Conservation (phyloP, 495 filamentous ascomycete genomes). For the Bacidia rubella region DNA sequence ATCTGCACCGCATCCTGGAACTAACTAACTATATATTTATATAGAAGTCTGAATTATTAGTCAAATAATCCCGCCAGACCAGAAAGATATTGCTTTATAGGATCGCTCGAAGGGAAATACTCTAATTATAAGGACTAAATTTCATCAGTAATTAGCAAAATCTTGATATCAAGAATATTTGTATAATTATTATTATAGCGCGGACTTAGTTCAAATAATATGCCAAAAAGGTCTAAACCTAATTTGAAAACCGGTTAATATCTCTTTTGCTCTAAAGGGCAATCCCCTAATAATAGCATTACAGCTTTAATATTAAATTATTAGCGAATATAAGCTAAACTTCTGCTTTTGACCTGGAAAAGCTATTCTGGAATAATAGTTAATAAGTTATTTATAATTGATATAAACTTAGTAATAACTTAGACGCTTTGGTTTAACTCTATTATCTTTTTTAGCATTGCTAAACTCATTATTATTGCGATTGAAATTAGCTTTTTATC, state of each 20-base stretch:
- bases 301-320: constrained; percentile 7
- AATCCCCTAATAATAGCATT: constrained; percentile 4
- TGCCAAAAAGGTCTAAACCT: constrained; percentile 14
- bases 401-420: constrained; percentile 17
- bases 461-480: constrained; percentile 21
- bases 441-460: constrained; percentile 19
- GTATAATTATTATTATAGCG: constrained; percentile 57
- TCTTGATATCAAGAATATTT: constrained; percentile 43
- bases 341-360: constrained; percentile 16
- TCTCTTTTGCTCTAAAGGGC: background rate
- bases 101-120: constrained; percentile 46
- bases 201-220: constrained; percentile 16
- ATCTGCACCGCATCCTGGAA: constrained; percentile 42
- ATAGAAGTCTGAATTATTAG: constrained; percentile 53
- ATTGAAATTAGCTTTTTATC: constrained; percentile 10
- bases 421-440: constrained; percentile 24
- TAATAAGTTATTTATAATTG: constrained; percentile 21
- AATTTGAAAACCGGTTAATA: constrained; percentile 10
- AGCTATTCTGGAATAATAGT: constrained; percentile 18
- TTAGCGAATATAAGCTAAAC: constrained; percentile 8
- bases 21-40: constrained; percentile 52
- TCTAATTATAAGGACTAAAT: constrained; percentile 38
- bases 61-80: constrained; percentile 52
- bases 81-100: constrained; percentile 37
- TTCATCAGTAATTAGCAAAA: constrained; percentile 51